These are phyloP conservation scores for Ichthyophonus hoferi DNA, from an alignment of 208 protist species.

Conservation along the genomic window DNA sequence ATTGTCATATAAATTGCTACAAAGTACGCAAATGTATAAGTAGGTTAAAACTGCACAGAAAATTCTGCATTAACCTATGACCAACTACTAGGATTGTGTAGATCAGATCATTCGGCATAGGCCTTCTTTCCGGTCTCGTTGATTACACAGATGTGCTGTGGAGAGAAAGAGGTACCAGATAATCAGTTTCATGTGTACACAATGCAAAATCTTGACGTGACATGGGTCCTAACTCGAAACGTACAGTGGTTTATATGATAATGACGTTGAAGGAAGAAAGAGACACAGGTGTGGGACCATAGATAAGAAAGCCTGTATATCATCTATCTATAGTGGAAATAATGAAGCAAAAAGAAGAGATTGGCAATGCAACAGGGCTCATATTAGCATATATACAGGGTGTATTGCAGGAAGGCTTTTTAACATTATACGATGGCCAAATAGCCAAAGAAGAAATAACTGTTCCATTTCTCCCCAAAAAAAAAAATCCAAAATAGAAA, in stretches of 20 bases:
- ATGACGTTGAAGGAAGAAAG: neutral
- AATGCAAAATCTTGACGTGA: too few relatives aligned
- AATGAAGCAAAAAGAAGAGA: neutral
- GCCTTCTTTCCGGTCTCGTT: constrained; percentile 17
- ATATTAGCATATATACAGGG: neutral
- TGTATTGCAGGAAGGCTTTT: too few relatives aligned
- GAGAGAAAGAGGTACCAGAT: too few relatives aligned
- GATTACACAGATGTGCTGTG: constrained; percentile 37
- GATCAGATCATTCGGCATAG: too few relatives aligned
- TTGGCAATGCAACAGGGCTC: neutral
- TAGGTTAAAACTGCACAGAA: too few relatives aligned
- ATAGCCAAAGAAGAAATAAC: neutral
- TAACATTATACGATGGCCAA: neutral
- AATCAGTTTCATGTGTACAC: too few relatives aligned
- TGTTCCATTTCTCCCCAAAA: neutral
- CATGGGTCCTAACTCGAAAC: too few relatives aligned
- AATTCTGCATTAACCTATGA: too few relatives aligned
- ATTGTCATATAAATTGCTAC: too few relatives aligned
- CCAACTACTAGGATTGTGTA: too few relatives aligned
- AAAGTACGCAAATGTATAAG: too few relatives aligned
- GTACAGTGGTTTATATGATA: neutral
- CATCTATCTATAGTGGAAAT: neutral
- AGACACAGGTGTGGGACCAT: neutral
- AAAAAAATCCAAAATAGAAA: neutral
- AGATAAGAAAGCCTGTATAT: neutral